These are phyloP conservation scores for Pulicaria dysenterica DNA, from an alignment of 129 eudicot genomes.

Conservation along the genomic window DNA sequence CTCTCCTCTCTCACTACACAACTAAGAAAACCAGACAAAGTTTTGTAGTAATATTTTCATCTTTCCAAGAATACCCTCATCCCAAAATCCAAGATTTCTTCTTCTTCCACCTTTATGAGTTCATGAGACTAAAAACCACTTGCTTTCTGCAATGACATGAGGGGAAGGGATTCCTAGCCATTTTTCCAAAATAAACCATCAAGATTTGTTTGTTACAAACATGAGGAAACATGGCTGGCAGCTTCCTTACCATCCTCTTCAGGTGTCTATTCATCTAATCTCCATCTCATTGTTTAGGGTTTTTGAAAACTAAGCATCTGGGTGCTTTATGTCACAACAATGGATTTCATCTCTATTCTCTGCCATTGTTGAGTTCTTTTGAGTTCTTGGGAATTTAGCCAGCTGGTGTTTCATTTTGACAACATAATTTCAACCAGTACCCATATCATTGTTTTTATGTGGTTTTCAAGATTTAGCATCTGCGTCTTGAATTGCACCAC, in stretches of 20 bases:
- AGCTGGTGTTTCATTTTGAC: slow-evolving; percentile 4
- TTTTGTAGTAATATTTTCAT: slow-evolving; percentile 20
- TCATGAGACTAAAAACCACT: slow-evolving; percentile 18
- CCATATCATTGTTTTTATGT: background rate
- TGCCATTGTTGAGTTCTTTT: slow-evolving; percentile 9
- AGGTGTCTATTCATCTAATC: slow-evolving; percentile 44
- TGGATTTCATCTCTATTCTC: background rate
- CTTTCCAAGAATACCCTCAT: slow-evolving; percentile 28
- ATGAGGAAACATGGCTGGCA: slow-evolving; percentile 99
- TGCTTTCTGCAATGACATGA: slow-evolving; percentile 21
- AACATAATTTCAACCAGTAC: slow-evolving; percentile 4
- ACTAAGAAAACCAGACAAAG: slow-evolving; percentile 28
- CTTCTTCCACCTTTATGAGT: slow-evolving; percentile 1
- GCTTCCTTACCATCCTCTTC: slow-evolving; percentile 98
- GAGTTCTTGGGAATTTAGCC: background rate
- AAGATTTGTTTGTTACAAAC: slow-evolving; percentile 34
- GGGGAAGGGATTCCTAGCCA: background rate
- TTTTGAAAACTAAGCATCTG: slow-evolving; percentile 16
- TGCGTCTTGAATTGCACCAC: slow-evolving; percentile 7
- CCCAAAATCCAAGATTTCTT: slow-evolving; percentile 31
- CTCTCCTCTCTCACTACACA: slow-evolving; percentile 14
- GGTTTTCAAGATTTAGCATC: background rate
- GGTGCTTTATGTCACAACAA: slow-evolving; percentile 2
- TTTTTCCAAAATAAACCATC: background rate
- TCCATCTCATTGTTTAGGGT: slow-evolving; percentile 9